Base-by-base conservation (phyloP, 371 early-diverging fungal species). In the Syncephalastrum sp. region DNA sequence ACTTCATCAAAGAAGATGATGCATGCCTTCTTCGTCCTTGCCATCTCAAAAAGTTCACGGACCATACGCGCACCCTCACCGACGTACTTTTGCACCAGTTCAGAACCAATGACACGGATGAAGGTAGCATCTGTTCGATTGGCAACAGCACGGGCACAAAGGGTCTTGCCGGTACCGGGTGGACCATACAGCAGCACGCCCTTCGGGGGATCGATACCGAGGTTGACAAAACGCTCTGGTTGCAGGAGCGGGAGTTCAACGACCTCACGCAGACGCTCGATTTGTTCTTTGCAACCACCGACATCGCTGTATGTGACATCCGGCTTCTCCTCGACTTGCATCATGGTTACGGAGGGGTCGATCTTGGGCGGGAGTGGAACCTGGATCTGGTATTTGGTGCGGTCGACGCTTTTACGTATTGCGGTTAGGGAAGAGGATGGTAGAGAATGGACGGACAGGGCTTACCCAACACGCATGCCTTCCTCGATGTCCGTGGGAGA, bases 1-100 rank as follows among this genome's bases (percentile, higher is more conserved):
- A 99, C 98, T 84, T 99, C 99, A 80, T 99, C 99, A 94, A 99
- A 99, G 69, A 99, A 99, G 69, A 99, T 99, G 64, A 99, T 99
- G 33, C 97, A 77, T 14, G 77, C 76, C 54, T 74, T 73, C 60
- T 77, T 69, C 57, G 83, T 87, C 67, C 97, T 85, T 43, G 99
- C 99, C 98, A 99, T 98, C 41, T 98, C 96, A 71, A 99, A 99
- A 43, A 99, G 83, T 77, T 99, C 99, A 51, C 99, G 91, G 5
- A 99, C 99, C 93, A 99, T 96, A 59, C 99, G 88, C 53, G 94
- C 92, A 56, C 99, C 99, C 78, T 99, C 99, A 67, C 99, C 99
- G 73, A 99, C 98, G 75, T 99, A 99, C 77, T 99, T 99, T 79
- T 99, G 99, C n/a, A 99, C 99, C 42, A 99, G 83, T 78, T 99